Evolutionary conservation across 371 early-diverging fungal species (phyloP), one percentile per base, ranked within the genome.

Genomic region (Blakeslea trispora): DNA sequence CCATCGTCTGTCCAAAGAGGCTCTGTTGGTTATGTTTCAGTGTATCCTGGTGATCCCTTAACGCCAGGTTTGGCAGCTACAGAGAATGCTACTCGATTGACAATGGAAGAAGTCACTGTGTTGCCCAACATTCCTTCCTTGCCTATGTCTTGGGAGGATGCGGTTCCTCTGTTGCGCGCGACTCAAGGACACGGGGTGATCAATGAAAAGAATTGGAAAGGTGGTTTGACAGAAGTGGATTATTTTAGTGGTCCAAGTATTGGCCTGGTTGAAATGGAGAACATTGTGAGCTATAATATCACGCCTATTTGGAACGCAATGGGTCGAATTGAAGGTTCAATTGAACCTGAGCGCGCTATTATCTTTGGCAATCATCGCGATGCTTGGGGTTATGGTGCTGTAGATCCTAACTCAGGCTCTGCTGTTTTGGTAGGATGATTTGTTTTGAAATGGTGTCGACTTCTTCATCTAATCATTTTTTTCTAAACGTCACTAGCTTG

Each of bases 351-450:
- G 41, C 72, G 72, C 7, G 70, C 77, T 45, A 48, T 53, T 45
- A 50, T 49, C 44, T 14, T 67, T 47, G 79, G 88, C 37, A 85
- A 83, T 59, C 88, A 86, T 58, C 78, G 88, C 45, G 89, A 89
- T 54, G 78, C 88, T 18, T 89, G 89, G 89, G 83, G 85, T 1
- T 81, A 77, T 23, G 88, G 88, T 22, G 86, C 82, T 35, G 80
- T 83, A 14, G 89, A 87, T 34, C 86, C 89, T 18, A 78, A 75
- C 6, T 84, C 86, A 5, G 89, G 89, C 3, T 81, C 84, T 21
- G 78, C 88, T 1, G 55, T 72, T 50, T 56, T 88, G 69, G 47
- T 88, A 32, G n/a, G n/a, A n/a, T n/a, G n/a, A n/a, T n/a, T n/a
- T n/a, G n/a, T n/a, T n/a, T n/a, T n/a, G n/a, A n/a, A n/a, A n/a